Evolutionary conservation across 257 asterid genomes (phyloP).

Genomic region (Schizonepeta tenuifolia): DNA sequence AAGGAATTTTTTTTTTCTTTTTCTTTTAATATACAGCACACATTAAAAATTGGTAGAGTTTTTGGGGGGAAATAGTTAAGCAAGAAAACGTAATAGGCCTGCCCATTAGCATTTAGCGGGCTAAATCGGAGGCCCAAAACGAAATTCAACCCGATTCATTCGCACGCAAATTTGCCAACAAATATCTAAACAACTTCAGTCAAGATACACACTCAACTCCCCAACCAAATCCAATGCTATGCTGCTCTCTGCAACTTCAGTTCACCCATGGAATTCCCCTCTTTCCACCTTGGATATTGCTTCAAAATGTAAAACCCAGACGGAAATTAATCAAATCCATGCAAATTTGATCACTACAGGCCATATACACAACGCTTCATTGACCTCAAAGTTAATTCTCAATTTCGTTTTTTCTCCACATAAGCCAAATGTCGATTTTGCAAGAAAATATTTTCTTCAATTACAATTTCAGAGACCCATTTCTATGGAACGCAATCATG

Average conservation of each 20-base stretch:
- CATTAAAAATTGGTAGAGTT: too few relatives aligned
- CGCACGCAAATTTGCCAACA: neutral
- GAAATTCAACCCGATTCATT: neutral
- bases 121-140: conserved; percentile 20
- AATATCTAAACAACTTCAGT: neutral
- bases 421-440: conserved; percentile 50
- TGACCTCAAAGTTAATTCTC: conserved; percentile 61
- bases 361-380: conserved; percentile 47
- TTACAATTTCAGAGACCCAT: conserved; percentile 48
- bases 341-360: conserved; percentile 73
- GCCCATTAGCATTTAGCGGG: too few relatives aligned
- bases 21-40: too few relatives aligned
- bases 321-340: conserved; percentile 62
- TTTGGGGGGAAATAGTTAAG: too few relatives aligned
- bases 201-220: conserved; percentile 12
- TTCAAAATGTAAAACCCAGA: conserved; percentile 64
- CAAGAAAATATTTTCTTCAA: conserved; percentile 56
- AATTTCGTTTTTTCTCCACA: conserved; percentile 50
- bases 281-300: conserved; percentile 42
- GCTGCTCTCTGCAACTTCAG: conserved; percentile 45
- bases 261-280: conserved; percentile 60
- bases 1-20: too few relatives aligned
- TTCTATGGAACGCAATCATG: conserved; percentile 74
- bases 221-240: conserved; percentile 49
- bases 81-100: too few relatives aligned